Conservation (phyloP, 805 yeast genomes). For the Sugiyamaella qingdaonensis region DNA sequence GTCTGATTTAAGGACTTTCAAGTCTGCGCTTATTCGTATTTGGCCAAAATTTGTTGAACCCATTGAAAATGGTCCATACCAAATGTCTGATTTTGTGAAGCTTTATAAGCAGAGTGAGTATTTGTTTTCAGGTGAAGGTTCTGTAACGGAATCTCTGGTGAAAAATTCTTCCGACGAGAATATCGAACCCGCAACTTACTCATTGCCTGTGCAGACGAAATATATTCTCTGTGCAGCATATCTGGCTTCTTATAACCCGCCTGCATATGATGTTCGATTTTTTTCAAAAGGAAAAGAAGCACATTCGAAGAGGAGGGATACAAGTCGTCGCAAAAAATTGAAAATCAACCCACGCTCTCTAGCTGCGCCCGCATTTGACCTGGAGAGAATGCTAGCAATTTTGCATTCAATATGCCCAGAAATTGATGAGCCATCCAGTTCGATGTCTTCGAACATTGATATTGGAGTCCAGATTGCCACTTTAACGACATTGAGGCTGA, state of each 20-base stretch:
- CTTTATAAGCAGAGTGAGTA: constrained; percentile 23
- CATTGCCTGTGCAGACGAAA: constrained; percentile 59
- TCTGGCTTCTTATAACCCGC: constrained; percentile 72
- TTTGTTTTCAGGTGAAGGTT: constrained; percentile 26
- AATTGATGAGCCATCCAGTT: constrained; percentile 31
- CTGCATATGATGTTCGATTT: constrained; percentile 60
- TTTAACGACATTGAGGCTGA: constrained; percentile 48
- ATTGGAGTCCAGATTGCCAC: constrained; percentile 54
- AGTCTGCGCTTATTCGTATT: constrained; percentile 24
- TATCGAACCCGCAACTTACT: constrained; percentile 27
- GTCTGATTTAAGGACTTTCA: constrained; percentile 33
- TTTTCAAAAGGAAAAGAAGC: constrained; percentile 62
- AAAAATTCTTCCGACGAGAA: not conserved
- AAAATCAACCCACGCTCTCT: constrained; percentile 57
- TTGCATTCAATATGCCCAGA: constrained; percentile 61
- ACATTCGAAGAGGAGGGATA: constrained; percentile 36
- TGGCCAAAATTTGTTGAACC: constrained; percentile 35
- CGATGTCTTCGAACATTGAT: constrained; percentile 34
- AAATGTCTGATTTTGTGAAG: constrained; percentile 20
- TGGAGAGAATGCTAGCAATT: constrained; percentile 79
- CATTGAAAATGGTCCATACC: constrained; percentile 12
- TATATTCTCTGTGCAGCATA: constrained; percentile 77
- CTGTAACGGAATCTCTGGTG: constrained; percentile 19
- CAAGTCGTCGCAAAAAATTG: constrained; percentile 41
- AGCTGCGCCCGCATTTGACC: constrained; percentile 68